phyloP scores from a whole-genome alignment of 305 asterid species.

The Fraxinus ornus region DNA sequence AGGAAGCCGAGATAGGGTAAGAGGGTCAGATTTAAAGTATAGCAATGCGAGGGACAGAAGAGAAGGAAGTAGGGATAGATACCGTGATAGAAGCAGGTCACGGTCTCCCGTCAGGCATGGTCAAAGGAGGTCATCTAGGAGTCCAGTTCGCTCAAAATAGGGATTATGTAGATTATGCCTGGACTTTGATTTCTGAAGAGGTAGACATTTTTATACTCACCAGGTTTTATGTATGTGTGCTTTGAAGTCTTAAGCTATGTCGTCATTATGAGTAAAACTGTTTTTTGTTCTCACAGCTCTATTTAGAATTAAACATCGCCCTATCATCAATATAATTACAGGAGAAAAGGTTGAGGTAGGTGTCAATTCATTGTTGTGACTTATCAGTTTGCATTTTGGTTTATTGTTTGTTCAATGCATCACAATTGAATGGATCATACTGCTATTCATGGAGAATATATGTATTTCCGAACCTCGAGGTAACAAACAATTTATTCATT shows the following conservation, averaged over 20 bases:
- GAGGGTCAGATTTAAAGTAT: constrained; percentile 62
- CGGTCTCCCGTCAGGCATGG: constrained; percentile 71
- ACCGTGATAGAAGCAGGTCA: constrained; percentile 63
- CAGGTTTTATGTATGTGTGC: constrained; percentile 51
- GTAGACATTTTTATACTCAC: constrained; percentile 59
- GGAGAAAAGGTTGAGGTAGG: constrained; percentile 94
- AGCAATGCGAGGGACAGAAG: constrained; percentile 64
- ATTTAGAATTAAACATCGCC: constrained; percentile 64
- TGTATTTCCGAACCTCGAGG: constrained; percentile 33
- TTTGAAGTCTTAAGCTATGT: constrained; percentile 50
- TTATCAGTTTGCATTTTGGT: constrained; percentile 32
- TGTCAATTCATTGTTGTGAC: constrained; percentile 52
- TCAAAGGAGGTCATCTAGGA: constrained; percentile 64
- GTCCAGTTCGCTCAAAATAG: constrained; percentile 62
- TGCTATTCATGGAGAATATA: constrained; percentile 40
- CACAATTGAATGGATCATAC: constrained; percentile 33
- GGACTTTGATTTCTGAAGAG: constrained; percentile 63
- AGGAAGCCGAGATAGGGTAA: constrained; percentile 55
- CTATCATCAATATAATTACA: constrained; percentile 67
- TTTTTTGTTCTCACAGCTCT: constrained; percentile 92
- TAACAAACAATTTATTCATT: constrained; percentile 34
- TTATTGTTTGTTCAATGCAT: constrained; percentile 31
- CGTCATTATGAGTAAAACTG: constrained; percentile 66
- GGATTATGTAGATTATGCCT: constrained; percentile 50
- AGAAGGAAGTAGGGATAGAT: constrained; percentile 77